Evolutionary conservation across 1,284 basidiomycete genomes (phyloP).

Genomic region (Malassezia sympodialis): DNA sequence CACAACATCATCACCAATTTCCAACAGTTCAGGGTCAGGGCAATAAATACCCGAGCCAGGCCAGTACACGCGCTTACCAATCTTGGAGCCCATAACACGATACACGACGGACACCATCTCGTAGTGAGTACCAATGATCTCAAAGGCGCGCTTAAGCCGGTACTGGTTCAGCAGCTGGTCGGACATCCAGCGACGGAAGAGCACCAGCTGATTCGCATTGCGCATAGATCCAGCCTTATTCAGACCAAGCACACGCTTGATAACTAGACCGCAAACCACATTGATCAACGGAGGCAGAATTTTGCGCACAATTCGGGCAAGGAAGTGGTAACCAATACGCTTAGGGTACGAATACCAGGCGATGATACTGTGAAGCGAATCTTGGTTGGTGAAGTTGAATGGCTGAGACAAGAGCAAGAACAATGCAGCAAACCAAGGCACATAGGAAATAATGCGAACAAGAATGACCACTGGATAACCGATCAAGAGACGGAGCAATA

Average conservation of each 20-base stretch:
- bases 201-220: slow-evolving; percentile 42
- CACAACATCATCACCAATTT: slow-evolving; percentile 47
- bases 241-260: slow-evolving; percentile 44
- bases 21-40: slow-evolving; percentile 46
- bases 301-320: slow-evolving; percentile 44
- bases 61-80: slow-evolving; percentile 48
- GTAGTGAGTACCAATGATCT: slow-evolving; percentile 46
- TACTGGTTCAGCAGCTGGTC: slow-evolving; percentile 40
- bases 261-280: slow-evolving; percentile 35
- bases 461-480: slow-evolving; percentile 39
- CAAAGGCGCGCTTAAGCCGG: slow-evolving; percentile 37
- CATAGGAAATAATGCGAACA: slow-evolving; percentile 37
- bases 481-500: slow-evolving; percentile 35
- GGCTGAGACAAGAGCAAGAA: slow-evolving; percentile 46
- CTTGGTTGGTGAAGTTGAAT: slow-evolving; percentile 44
- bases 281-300: slow-evolving; percentile 46
- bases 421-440: slow-evolving; percentile 47
- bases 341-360: slow-evolving; percentile 46
- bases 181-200: slow-evolving; percentile 47
- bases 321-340: slow-evolving; percentile 47
- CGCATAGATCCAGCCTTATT: slow-evolving; percentile 48
- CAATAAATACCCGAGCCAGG: slow-evolving; percentile 47
- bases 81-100: slow-evolving; percentile 46
- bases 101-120: slow-evolving; percentile 48
- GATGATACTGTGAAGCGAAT: slow-evolving; percentile 45